Base-by-base conservation (phyloP, 2,329 filamentous ascomycete species). In the Colletotrichum camelliae region DNA sequence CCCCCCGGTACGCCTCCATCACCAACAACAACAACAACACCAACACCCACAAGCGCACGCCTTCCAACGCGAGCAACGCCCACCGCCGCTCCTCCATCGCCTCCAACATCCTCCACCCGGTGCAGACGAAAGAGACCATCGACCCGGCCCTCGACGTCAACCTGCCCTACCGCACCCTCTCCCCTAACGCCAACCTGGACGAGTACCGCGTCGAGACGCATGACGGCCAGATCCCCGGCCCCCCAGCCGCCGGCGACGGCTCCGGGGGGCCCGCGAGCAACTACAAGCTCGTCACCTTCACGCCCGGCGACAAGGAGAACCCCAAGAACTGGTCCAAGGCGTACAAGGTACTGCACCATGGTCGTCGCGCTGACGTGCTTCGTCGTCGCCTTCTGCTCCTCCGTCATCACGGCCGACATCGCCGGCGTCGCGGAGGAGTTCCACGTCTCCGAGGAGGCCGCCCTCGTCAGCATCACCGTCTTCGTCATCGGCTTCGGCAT, bases 401-500 rank as follows among this genome's bases (percentile, higher is more conserved):
- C 92, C 67, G 93, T 97, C 78, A 93, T 97, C 81, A 97, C 95
- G 0, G 92, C 95, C 13, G 94, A 96, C 81, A 87, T 97, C 5
- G 86, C 81, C 4, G 94, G 93, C 2, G 92, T 95, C 0, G 83
- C 87, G 1, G 80, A 91, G 18, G 88, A 91, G 67, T 96, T 97
- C 78, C 71, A 89, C 70, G 91, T 96, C 70, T 94, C 92, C 37
- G 87, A 92, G 27, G 94, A 96, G 84, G 93, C 96, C 8, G 90
- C 92, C 0, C 87, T 97, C 13, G 84, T 97, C 2, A 92, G 89
- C 27, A 92, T 97, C 75, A 93, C 93, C 0, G 85, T 97, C 1
- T 97, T 97, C 77, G 95, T 97, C 48, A 86, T 96, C 39, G 95
- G 95, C 4, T 97, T 97, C 79, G 95, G 94, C 80, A 87, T 97